phyloP scores from a whole-genome alignment of 2,329 filamentous ascomycete genomes.

The Dothideomycetidae sp. region DNA sequence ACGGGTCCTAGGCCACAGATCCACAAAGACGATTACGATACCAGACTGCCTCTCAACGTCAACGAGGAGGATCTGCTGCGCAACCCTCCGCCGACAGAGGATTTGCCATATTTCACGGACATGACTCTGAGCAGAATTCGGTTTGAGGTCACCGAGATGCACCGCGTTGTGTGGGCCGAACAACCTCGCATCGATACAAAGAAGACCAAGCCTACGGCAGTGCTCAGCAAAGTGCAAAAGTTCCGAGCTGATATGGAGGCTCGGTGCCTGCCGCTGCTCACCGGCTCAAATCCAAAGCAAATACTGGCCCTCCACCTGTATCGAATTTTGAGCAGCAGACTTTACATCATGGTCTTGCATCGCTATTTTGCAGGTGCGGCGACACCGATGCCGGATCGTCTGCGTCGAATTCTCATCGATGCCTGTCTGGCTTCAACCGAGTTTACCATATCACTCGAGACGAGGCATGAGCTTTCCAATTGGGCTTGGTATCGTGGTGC shows the following conservation, averaged over 20 bases:
- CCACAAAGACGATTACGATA: slow-evolving; percentile 61
- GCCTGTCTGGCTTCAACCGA: slow-evolving; percentile 43
- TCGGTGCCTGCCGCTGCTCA: slow-evolving; percentile 50
- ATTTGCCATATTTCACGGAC: slow-evolving; percentile 48
- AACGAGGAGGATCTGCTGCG: slow-evolving; percentile 48
- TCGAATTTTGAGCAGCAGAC: slow-evolving; percentile 46
- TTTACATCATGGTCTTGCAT: slow-evolving; percentile 55
- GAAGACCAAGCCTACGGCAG: slow-evolving; percentile 46
- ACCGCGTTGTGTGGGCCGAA: slow-evolving; percentile 55
- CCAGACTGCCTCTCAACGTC: slow-evolving; percentile 55
- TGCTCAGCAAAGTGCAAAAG: slow-evolving; percentile 54
- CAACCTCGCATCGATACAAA: slow-evolving; percentile 48
- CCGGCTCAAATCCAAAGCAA: slow-evolving; percentile 46
- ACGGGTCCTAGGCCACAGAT: slow-evolving; percentile 60
- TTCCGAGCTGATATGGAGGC: slow-evolving; percentile 51
- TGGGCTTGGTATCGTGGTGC: slow-evolving; percentile 62
- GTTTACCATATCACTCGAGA: slow-evolving; percentile 41
- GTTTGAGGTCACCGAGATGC: slow-evolving; percentile 61
- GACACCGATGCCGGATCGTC: slow-evolving; percentile 43
- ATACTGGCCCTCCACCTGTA: slow-evolving; percentile 50
- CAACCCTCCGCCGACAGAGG: slow-evolving; percentile 27
- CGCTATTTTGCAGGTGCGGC: slow-evolving; percentile 44
- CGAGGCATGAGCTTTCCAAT: slow-evolving; percentile 34
- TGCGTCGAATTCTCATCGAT: slow-evolving; percentile 50
- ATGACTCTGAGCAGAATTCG: slow-evolving; percentile 54